Evolutionary conservation across 805 yeast species (phyloP).

Genomic region (Schwanniomyces pseudopolymorphus): DNA sequence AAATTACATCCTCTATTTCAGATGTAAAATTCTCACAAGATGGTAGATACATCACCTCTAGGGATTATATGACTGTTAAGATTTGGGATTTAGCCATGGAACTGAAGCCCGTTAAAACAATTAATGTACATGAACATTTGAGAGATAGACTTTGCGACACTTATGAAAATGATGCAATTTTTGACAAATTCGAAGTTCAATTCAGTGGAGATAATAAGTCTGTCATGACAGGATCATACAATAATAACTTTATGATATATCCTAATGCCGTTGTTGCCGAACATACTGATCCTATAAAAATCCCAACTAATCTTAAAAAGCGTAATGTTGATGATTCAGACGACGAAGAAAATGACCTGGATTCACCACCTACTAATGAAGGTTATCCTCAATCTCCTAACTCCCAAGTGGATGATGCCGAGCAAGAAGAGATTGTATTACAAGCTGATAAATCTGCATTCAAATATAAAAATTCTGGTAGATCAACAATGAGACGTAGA

Average conservation of each 20-base stretch:
- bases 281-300: slow-evolving; percentile 1
- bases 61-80: slow-evolving; percentile 96
- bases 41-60: slow-evolving; percentile 92
- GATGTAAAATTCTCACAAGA: slow-evolving; percentile 90
- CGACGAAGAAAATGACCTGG: slow-evolving; percentile 30
- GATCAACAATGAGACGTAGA: slow-evolving; percentile 44
- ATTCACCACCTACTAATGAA: slow-evolving; percentile 24
- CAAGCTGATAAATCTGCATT: slow-evolving; percentile 99
- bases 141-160: slow-evolving; percentile 94
- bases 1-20: slow-evolving; percentile 89
- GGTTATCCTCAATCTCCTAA: slow-evolving; percentile 33
- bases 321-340: slow-evolving; percentile 11
- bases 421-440: slow-evolving; percentile 64
- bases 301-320: slow-evolving; percentile 11
- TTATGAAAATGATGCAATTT: slow-evolving; percentile 96
- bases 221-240: slow-evolving; percentile 96
- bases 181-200: slow-evolving; percentile 96
- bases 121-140: slow-evolving; percentile 92
- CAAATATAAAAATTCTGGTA: slow-evolving; percentile 66
- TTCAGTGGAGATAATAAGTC: slow-evolving; percentile 90
- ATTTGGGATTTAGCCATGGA: slow-evolving; percentile 99
- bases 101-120: slow-evolving; percentile 88
- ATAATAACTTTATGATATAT: slow-evolving; percentile 94
- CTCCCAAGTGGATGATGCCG: slow-evolving; percentile 32
- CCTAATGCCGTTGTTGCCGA: slow-evolving; percentile 64